Percentiles rank a stretch among this genome's conserved stretches.
These are phyloP conservation scores for Ramaria sp. DNA, from an alignment of 768 basidiomycete species.

Conservation along the genomic window DNA sequence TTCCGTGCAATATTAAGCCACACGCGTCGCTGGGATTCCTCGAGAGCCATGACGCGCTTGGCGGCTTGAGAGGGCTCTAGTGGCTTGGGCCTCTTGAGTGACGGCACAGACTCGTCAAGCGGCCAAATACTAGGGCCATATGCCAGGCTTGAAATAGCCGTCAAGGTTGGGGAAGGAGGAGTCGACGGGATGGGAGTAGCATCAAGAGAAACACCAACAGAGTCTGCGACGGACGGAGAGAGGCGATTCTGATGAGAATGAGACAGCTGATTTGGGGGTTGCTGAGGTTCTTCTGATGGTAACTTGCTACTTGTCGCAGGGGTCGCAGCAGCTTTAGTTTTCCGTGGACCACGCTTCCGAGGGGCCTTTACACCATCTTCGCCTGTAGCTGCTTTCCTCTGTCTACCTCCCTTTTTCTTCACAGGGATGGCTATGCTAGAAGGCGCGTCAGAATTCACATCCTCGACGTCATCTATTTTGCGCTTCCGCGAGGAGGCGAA, in stretches of 20 bases:
- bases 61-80: constrained; percentile 61
- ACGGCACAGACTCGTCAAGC: constrained; percentile 57
- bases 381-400: constrained; percentile 27
- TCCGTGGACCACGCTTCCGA: constrained; percentile 53
- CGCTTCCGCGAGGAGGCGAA: constrained; percentile 34
- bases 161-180: constrained; percentile 54
- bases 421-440: constrained; percentile 30
- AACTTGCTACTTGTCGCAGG: neutral
- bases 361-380: constrained; percentile 28
- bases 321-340: constrained; percentile 1
- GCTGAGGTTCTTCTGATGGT: constrained; percentile 5
- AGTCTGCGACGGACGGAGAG: constrained; percentile 40
- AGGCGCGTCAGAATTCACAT: constrained; percentile 20
- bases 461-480: constrained; percentile 37
- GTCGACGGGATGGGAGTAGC: constrained; percentile 58
- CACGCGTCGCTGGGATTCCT: constrained; percentile 79
- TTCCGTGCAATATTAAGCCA: constrained; percentile 83
- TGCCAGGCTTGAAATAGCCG: constrained; percentile 16
- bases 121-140: constrained; percentile 59
- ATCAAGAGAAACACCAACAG: constrained; percentile 47
- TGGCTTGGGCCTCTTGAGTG: constrained; percentile 67
- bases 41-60: constrained; percentile 66
- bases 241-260: constrained; percentile 44
- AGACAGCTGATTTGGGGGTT: constrained; percentile 28
- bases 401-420: constrained; percentile 35